Percentiles rank a stretch among this genome's conserved stretches.
phyloP scores from a whole-genome alignment of 2,329 filamentous ascomycete species.

The Peltaster fructicola region DNA sequence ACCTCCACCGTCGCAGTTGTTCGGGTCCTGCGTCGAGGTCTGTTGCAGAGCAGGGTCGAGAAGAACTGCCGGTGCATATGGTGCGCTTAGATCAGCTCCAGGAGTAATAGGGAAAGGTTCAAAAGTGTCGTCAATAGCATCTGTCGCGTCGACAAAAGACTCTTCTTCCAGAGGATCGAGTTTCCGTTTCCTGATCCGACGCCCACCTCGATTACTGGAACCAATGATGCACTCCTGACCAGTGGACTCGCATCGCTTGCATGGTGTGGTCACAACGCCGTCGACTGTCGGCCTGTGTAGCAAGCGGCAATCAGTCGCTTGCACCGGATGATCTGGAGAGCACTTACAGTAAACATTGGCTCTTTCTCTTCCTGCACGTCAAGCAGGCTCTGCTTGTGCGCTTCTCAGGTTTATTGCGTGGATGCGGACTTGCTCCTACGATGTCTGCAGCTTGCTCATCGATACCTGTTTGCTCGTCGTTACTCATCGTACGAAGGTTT shows the following conservation, averaged over 20 bases:
- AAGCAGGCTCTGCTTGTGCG: conserved; percentile 10
- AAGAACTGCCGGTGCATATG: conserved; percentile 12
- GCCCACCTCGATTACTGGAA: conserved; percentile 40
- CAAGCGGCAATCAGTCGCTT: conserved; percentile 8
- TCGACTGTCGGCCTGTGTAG: conserved; percentile 23
- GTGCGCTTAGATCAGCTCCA: conserved; percentile 10
- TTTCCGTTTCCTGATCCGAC: conserved; percentile 37
- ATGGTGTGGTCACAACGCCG: conserved; percentile 34
- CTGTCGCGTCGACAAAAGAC: conserved; percentile 14
- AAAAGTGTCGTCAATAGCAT: too few relatives aligned
- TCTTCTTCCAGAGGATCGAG: conserved; percentile 17
- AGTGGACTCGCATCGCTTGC: conserved; percentile 39
- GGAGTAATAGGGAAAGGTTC: conserved; percentile 11
- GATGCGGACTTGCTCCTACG: conserved; percentile 3
- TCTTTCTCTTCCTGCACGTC: conserved; percentile 10
- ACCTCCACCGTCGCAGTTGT: conserved; percentile 4
- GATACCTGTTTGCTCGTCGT: too few relatives aligned
- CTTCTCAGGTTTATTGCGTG: conserved; percentile 8
- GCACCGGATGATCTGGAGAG: background rate
- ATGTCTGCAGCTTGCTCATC: conserved; percentile 1
- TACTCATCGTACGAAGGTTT: too few relatives aligned
- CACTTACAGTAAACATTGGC: conserved; percentile 9
- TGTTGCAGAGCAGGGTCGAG: conserved; percentile 16
- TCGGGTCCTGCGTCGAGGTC: conserved; percentile 4
- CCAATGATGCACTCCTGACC: conserved; percentile 41